Base-by-base conservation (phyloP, 139 green algal species). In the Chlorella sorokiniana region DNA sequence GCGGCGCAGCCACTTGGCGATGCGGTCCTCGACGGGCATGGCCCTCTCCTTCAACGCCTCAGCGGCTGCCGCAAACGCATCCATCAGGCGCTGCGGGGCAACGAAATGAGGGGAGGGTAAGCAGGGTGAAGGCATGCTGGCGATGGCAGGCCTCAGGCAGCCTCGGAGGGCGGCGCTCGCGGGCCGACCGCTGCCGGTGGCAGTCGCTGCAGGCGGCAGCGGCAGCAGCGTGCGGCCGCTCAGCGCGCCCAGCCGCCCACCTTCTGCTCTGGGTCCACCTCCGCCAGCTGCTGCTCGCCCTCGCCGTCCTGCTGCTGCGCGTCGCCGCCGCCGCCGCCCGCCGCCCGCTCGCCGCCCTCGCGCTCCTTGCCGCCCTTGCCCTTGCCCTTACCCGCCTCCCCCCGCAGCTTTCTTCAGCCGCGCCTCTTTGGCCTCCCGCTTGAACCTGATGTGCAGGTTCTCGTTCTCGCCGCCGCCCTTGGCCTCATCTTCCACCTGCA, bases 21-120 rank as follows among this genome's bases (percentile, higher is more conserved):
- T 91, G 27, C 88, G 85, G 68, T 98, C 90, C 82, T 98, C 94
- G 31, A 93, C 68, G 0, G 75, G 65, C 88, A 96, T 87, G 0
- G 81, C 48, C 79, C 93, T 90, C 76, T 96, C 91, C 41, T 85
- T 85, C 44, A 96, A 37, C 22, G 69, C 68, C n/a, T 88, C 84
- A 10, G 92, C 92, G 20, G 92, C 92, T 8, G 63, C 76, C n/a
- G 78, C 41, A 65, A 96, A 96, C 1, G 82, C 35, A 3, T 54
- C 84, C 84, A 85, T 83, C 27, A 88, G 63, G 4, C 33, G 40
- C 70, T 83, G 78, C 65, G 61, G n/a, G n/a, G 45, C 16, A 37
- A 14, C 20, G 38, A 56, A 20, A 31, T 11, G 62, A 6, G 5
- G 33, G 62, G 5, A 10, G 31, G 62, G 9, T 22, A 1, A 27